Evolutionary conservation across 257 asterid genomes (phyloP).

Genomic region (Thymus mandschuricus): DNA sequence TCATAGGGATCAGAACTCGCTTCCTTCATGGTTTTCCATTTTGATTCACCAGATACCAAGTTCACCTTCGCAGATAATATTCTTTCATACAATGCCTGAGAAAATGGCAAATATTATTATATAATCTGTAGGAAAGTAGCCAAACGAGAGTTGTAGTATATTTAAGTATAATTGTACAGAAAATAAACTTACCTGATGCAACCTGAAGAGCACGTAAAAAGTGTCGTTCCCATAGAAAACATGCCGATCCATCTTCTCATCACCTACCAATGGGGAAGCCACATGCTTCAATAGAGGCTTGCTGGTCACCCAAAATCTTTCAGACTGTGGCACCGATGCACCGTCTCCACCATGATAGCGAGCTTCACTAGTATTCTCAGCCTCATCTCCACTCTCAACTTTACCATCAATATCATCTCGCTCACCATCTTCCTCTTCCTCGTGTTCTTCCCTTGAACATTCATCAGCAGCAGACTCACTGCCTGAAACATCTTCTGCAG

Average conservation of each 20-base stretch:
- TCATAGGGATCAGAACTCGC: slow-evolving; percentile 50
- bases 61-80: slow-evolving; percentile 60
- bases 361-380: slow-evolving; percentile 73
- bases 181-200: slow-evolving; percentile 76
- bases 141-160: not conserved
- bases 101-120: slow-evolving; percentile 16
- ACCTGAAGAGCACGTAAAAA: slow-evolving; percentile 88
- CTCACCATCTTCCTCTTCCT: slow-evolving; percentile 81
- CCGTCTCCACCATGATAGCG: slow-evolving; percentile 68
- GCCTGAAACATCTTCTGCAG: slow-evolving; percentile 86
- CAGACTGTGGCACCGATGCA: slow-evolving; percentile 58
- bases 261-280: slow-evolving; percentile 42
- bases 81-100: slow-evolving; percentile 61
- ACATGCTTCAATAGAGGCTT: slow-evolving; percentile 83
- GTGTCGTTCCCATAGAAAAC: slow-evolving; percentile 90
- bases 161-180: not conserved
- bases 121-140: not conserved
- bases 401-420: slow-evolving; percentile 79
- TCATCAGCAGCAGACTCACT: slow-evolving; percentile 94
- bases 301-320: slow-evolving; percentile 57
- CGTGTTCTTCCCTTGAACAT: slow-evolving; percentile 82
- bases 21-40: slow-evolving; percentile 54
- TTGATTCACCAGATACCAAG: slow-evolving; percentile 45
- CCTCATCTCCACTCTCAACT: slow-evolving; percentile 98
- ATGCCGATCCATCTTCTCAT: slow-evolving; percentile 44